phyloP scores from a whole-genome alignment of 176 grass and related monocot genomes.

The Pontederia paniculata region DNA sequence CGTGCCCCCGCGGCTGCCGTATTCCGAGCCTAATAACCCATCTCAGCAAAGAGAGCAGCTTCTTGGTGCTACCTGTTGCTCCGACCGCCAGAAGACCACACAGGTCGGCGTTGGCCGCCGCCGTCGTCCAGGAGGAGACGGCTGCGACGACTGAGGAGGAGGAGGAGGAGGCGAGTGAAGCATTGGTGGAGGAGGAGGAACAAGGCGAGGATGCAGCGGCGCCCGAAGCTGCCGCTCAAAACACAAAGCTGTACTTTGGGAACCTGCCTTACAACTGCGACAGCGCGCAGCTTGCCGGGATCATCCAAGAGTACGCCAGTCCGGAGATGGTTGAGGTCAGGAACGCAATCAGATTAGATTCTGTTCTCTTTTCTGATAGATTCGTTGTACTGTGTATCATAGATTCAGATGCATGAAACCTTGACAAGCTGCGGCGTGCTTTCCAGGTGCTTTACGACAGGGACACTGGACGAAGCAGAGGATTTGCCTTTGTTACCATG shows the following conservation, averaged over 20 bases:
- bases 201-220: conserved; percentile 2
- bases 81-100: neutral
- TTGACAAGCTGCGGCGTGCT: neutral
- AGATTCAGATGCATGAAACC: neutral
- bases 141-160: conserved; percentile 32
- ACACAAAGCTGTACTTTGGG: conserved; percentile 83
- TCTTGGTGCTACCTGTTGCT: neutral
- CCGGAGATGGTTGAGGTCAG: conserved; percentile 93
- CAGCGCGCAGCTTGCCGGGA: conserved; percentile 73
- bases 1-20: conserved; percentile 5
- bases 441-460: conserved; percentile 83
- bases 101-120: conserved; percentile 3
- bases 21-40: neutral
- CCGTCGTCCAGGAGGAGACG: conserved; percentile 47
- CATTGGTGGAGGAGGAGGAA: conserved; percentile 1
- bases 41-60: neutral
- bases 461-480: conserved; percentile 70
- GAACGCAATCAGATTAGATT: no score
- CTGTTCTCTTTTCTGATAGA: neutral
- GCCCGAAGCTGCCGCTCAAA: neutral
- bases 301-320: conserved; percentile 66
- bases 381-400: neutral
- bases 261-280: conserved; percentile 96
- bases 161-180: conserved; percentile 21
- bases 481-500: conserved; percentile 97